Conservation (phyloP, 805 yeast species). For the Diddensiella transvaalensis region DNA sequence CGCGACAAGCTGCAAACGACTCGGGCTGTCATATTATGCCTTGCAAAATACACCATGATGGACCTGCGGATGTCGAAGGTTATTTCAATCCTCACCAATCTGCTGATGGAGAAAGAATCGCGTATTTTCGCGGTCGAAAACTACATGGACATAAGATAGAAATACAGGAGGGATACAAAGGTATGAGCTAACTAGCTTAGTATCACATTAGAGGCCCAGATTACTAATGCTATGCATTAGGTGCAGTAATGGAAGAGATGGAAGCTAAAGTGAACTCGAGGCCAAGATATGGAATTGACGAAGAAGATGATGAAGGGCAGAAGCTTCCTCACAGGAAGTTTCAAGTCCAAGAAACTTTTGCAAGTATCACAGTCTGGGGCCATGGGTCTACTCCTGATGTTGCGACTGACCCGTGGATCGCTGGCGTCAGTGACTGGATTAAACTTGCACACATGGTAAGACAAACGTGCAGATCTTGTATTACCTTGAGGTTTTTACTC, state of each 20-base stretch:
- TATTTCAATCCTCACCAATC: conserved; percentile 15
- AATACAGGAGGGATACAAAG: conserved; percentile 20
- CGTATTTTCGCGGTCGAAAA: conserved; percentile 24
- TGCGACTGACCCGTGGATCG: conserved; percentile 26
- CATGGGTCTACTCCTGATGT: conserved; percentile 25
- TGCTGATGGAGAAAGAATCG: conserved; percentile 13
- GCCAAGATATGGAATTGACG: conserved; percentile 1
- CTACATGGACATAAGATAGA: conserved; percentile 15
- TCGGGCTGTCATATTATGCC: conserved; percentile 26
- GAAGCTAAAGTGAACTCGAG: conserved; percentile 7
- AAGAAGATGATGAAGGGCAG: conserved; percentile 7
- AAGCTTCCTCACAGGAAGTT: conserved; percentile 9
- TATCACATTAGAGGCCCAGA: background rate
- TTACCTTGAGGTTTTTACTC: background rate
- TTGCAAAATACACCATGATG: conserved; percentile 27
- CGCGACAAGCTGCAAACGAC: background rate
- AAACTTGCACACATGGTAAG: conserved; percentile 20
- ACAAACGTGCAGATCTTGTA: background rate
- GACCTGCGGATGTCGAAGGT: conserved; percentile 24
- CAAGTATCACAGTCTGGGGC: conserved; percentile 26
- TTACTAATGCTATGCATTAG: background rate
- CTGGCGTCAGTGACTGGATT: conserved; percentile 27
- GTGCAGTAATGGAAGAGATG: conserved; percentile 10
- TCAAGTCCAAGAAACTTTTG: conserved; percentile 4
- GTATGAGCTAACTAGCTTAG: too few relatives aligned